Evolutionary conservation across 495 filamentous ascomycete species (phyloP), one percentile per base, ranked within the genome.

Genomic region (Paragyromitra xinjiangensis): DNA sequence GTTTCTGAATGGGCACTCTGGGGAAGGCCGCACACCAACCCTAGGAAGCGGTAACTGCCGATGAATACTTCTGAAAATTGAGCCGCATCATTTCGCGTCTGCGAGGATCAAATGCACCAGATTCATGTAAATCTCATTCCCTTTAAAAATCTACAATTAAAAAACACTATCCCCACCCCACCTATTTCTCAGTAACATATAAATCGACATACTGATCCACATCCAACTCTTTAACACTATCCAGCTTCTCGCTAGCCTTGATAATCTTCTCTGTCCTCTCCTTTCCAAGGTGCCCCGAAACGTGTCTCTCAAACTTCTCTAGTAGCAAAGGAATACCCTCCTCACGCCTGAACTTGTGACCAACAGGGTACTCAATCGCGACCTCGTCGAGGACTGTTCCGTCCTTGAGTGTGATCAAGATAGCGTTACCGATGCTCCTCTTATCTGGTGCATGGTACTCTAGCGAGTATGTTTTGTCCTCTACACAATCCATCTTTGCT

Each of bases 321-420:
- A 98, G 83, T 71, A 99, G 96, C 83, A 97, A 91, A 53, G 95
- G 95, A 88, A 98, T 99, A 77, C 96, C 95, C 88, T 99, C 95
- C 82, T 95, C 93, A 81, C 95, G 90, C 73, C 95, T 89, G 79
- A 96, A 87, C 77, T 90, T 92, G 87, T 99, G 95, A 70, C 95
- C 95, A 63, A 99, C 88, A 45, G 95, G 95, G 45, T 96, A 95
- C 86, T 98, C 94, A 42, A 99, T 91, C n/a, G 92, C 91, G 48
- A 95, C 89, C 85, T 99, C 95, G 16, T 94, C 90, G 22, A 98
- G 88, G 24, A 93, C 88, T n/a, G 94, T 98, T 82, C 95, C 95
- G 80, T 99, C 96, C 81, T 96, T 94, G 59, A 99, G 87, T 80
- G 90, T 94, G 58, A 99, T 93, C 16, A 93, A 96, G 78, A 99